A percentile compares a stretch with the other conserved stretches of the same genome.
These are phyloP conservation scores for Lepidium sativum DNA, from an alignment of 345 rosid species.

Conservation along the genomic window DNA sequence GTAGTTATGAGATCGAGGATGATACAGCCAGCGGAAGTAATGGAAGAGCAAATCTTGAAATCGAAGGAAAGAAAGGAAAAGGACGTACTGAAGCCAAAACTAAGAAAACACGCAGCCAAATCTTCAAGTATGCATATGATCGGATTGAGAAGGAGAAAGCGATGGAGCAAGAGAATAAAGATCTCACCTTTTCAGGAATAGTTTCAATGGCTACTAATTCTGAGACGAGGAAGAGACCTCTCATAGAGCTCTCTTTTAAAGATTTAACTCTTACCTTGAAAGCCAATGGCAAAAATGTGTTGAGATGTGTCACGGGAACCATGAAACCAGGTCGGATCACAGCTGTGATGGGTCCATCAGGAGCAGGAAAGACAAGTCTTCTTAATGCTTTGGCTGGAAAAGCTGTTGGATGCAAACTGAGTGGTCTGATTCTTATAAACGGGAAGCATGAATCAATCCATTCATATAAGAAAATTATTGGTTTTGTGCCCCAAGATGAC, in stretches of 20 bases:
- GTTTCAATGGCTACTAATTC: conserved; percentile 51
- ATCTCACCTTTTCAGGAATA: conserved; percentile 72
- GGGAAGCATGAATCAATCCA: conserved; percentile 65
- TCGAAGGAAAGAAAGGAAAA: conserved; percentile 28
- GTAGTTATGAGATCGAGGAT: conserved; percentile 41
- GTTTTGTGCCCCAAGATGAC: conserved; percentile 96
- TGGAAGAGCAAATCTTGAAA: conserved; percentile 24
- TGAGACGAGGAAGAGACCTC: conserved; percentile 57
- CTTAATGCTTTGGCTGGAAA: conserved; percentile 85
- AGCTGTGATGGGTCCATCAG: conserved; percentile 98
- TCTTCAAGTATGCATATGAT: conserved; percentile 68
- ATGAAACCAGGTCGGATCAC: conserved; percentile 75
- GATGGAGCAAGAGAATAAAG: conserved; percentile 38
- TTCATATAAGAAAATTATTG: conserved; percentile 74
- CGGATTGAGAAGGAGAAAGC: conserved; percentile 86
- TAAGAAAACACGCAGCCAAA: conserved; percentile 59
- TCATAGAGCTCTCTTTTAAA: conserved; percentile 64
- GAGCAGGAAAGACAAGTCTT: conserved; percentile 95
- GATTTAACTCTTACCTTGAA: conserved; percentile 76
- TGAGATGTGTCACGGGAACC: conserved; percentile 77
- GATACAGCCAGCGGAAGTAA: conserved; percentile 22
- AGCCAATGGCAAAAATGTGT: conserved; percentile 53
- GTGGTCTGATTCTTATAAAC: conserved; percentile 66
- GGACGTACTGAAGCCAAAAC: conserved; percentile 24
- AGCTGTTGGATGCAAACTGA: conserved; percentile 62